Evolutionary conservation across 2,329 filamentous ascomycete genomes (phyloP).

Genomic region (Aspergillus sp.): DNA sequence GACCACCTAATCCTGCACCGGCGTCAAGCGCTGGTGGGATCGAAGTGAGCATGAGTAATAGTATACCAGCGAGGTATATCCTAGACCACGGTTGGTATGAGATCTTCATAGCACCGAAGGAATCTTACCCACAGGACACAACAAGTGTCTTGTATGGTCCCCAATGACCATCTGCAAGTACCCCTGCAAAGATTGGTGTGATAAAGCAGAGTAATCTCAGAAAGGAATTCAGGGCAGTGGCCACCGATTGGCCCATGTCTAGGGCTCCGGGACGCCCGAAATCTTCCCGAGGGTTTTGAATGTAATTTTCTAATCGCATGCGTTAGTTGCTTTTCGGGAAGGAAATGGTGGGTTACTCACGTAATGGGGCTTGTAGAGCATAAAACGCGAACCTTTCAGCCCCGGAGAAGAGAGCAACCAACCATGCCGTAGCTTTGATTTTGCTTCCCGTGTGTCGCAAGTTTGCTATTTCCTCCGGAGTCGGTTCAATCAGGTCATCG

Average conservation of each 20-base stretch:
- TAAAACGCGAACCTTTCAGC: neutral
- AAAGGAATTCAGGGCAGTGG: neutral
- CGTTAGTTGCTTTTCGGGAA: neutral
- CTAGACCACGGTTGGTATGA: neutral
- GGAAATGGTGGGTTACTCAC: neutral
- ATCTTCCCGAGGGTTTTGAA: neutral
- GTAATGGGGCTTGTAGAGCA: neutral
- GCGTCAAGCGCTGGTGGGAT: neutral
- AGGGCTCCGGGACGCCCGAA: neutral
- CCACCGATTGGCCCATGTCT: neutral
- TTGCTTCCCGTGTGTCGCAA: neutral
- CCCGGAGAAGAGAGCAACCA: neutral
- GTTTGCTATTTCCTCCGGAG: neutral
- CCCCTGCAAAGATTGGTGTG: neutral
- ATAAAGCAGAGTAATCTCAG: neutral
- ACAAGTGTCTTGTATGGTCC: neutral
- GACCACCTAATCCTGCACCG: neutral
- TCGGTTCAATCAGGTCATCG: neutral
- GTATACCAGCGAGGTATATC: neutral
- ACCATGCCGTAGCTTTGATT: neutral
- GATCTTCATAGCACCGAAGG: neutral
- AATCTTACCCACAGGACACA: neutral
- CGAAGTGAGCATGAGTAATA: neutral
- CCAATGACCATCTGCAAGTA: neutral
- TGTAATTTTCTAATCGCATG: neutral